Base-by-base conservation (phyloP, 129 eudicot genomes). In the Lonicera japonica region DNA sequence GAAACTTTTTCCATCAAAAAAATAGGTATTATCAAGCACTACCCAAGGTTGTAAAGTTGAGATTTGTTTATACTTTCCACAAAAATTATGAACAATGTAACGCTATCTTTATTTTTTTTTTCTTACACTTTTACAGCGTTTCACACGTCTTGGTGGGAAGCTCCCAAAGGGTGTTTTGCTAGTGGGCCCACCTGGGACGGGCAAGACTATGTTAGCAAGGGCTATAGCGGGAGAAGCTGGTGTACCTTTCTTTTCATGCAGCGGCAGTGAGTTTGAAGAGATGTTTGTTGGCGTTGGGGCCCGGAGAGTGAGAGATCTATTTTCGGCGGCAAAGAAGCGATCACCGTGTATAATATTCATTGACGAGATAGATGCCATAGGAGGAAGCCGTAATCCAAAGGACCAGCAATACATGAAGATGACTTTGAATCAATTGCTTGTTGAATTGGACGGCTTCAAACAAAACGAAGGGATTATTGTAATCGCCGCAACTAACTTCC, bases 211-310 rank as follows among this genome's bases (percentile, higher is more conserved):
- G 96, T 74, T 89, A 66, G 96, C 95, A 64, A 75, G 89, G 58
- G 96, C 96, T 8, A 85, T 89, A 40, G 96, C 96, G 1, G 95
- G 96, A 56, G 96, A 89, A 80, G 94, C 96, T 14, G 95, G 85
- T 8, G 94, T 89, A 12, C 96, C 96, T 5, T 89, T 89, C 51
- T 89, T 89, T 63, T 80, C 95, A 11, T 79, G 85, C 73, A 79
- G 90, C 43, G 96, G 96, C 22, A 82, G 90, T 64, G 96, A 85
- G 70, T 89, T 89, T 70, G 96, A 82, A 63, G 96, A 89, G 53
- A 85, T 85, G 95, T 82, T 89, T 82, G 94, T 89, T 61, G 96
- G 96, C 51, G 90, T 89, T 55, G 96, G 96, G 25, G 96, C 96
- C 13, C 79, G 87, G 1, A 75, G 95, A 62, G 90, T 89, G 54